phyloP scores from a whole-genome alignment of 805 yeast species.

The Barnettozyma pratensis region DNA sequence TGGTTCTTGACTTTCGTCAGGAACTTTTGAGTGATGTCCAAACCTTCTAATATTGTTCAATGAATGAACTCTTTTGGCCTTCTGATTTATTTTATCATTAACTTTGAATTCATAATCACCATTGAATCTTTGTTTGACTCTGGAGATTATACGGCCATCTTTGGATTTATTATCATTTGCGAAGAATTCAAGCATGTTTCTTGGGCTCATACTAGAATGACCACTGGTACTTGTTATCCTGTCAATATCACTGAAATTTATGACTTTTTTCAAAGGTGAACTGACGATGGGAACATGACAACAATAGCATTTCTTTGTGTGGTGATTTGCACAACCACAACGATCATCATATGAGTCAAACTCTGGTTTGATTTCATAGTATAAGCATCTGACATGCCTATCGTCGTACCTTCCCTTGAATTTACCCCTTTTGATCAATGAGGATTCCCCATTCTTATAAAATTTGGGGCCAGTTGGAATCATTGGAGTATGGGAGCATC shows the following conservation, averaged over 20 bases:
- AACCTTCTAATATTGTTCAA: neutral
- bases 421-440: conserved; percentile 22
- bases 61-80: neutral
- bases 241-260: neutral
- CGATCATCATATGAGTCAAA: neutral
- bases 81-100: neutral
- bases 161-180: neutral
- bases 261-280: conserved; percentile 12
- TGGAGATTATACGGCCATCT: conserved; percentile 1
- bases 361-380: neutral
- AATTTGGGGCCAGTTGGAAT: neutral
- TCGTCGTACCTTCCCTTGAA: conserved; percentile 27
- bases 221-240: no score
- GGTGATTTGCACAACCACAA: conserved; percentile 1
- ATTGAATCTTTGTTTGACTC: conserved; percentile 6
- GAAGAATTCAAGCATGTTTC: conserved; percentile 1
- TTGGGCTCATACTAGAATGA: neutral
- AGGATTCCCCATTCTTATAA: conserved; percentile 6
- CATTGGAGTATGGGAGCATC: neutral
- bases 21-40: neutral
- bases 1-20: neutral
- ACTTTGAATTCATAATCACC: neutral
- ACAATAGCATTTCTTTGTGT: conserved; percentile 11
- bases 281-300: conserved; percentile 11
- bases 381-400: conserved; percentile 22